phyloP scores from a whole-genome alignment of 1,139 yeast genomes.

The Candida sanyaensis region DNA sequence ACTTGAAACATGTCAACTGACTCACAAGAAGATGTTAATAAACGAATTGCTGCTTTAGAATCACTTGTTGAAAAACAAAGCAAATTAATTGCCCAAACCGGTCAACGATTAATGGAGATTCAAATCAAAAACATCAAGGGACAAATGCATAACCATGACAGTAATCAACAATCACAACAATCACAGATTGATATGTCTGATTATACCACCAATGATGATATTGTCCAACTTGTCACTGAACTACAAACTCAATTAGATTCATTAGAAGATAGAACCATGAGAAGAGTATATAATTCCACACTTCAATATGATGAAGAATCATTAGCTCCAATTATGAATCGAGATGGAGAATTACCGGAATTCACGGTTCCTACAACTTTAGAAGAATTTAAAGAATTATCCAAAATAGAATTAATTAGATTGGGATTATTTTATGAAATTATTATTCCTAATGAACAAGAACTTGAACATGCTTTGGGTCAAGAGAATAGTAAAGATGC shows the following conservation, averaged over 20 bases:
- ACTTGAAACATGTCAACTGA: too few relatives aligned
- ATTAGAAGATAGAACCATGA: slow-evolving; percentile 65
- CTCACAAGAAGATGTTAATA: background rate
- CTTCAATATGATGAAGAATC: slow-evolving; percentile 18
- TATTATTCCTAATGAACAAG: slow-evolving; percentile 52
- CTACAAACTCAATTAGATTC: slow-evolving; percentile 81
- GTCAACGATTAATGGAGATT: slow-evolving; percentile 69
- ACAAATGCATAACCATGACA: slow-evolving; percentile 29
- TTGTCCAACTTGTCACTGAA: slow-evolving; percentile 84
- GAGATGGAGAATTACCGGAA: slow-evolving; percentile 72
- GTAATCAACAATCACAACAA: background rate
- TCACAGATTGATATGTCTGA: slow-evolving; percentile 52
- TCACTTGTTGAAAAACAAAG: slow-evolving; percentile 51
- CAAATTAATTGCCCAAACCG: slow-evolving; percentile 56
- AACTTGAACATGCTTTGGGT: slow-evolving; percentile 31
- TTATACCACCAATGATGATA: slow-evolving; percentile 76
- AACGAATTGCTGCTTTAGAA: slow-evolving; percentile 36
- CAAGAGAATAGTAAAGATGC: slow-evolving; percentile 7
- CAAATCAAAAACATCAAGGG: slow-evolving; percentile 56
- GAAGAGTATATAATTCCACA: slow-evolving; percentile 44
- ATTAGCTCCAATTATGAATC: slow-evolving; percentile 45
- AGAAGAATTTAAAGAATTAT: slow-evolving; percentile 50
- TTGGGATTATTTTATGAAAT: slow-evolving; percentile 73
- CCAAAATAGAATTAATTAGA: slow-evolving; percentile 45
- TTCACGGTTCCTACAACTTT: slow-evolving; percentile 63